Base-by-base conservation (phyloP, 805 yeast species). In the Starmerella bombicola region DNA sequence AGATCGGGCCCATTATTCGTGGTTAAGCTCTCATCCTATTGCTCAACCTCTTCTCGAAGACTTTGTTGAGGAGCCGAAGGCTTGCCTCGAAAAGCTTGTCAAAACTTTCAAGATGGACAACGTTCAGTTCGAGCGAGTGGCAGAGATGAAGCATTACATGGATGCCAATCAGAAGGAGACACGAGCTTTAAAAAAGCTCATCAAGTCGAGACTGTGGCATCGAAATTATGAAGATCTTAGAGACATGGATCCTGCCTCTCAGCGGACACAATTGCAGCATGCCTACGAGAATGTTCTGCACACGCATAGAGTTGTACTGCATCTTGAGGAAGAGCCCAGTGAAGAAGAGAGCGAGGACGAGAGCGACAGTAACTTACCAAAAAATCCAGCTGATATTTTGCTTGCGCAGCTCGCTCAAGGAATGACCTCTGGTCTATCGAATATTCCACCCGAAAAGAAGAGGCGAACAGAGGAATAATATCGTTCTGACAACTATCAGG, bases 141-240 rank as follows among this genome's bases (percentile, higher is more conserved):
- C 79, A 4, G 98, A 91, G 56, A 78, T 91, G 83, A 67, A 72
- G 1, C 59, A 79, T 24, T 58, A 78, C 16, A 64, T 69, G 49
- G 63, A 42, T 16, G 37, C 50, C 31, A 37, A 23, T 18, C 33
- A 37, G 12, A 46, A 42, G 13, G 57, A 41, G 47, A 53, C 46
- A 33, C 52, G 49, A 43, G 58, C 57, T 29, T 49, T 61, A 5
- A 64, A 91, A 39, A 54, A 77, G 23, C 69, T 71, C 48, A 78
- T 88, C 46, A 88, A 86, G 59, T 70, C 66, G 52, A 68, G 98
- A 43, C 61, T 91, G 20, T 88, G 68, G 55, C 68, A 73, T 41
- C 81, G 83, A 55, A 91, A 91, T 61, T 73, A 67, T 51, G 96
- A 86, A 42, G 85, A 84, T 0, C 65, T 91, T 40, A 66, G 73